Evolutionary conservation across 2,329 filamentous ascomycete genomes (phyloP), one percentile per base, ranked within the genome.

Genomic region (Hymenoscyphus infarciens): DNA sequence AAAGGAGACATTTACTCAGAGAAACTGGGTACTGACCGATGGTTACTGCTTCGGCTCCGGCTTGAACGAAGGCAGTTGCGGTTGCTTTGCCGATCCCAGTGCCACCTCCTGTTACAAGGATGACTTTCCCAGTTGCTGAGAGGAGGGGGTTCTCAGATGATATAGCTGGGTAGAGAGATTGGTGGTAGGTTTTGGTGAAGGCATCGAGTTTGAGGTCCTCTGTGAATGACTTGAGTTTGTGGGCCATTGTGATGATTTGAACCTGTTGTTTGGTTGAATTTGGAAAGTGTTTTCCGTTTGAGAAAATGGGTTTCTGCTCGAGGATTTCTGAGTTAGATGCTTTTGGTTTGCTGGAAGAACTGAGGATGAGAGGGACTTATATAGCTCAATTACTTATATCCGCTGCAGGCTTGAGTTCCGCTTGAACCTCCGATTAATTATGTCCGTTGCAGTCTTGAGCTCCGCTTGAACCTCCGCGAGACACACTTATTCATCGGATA

Each of bases 41-140:
- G 10, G 74, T 75, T 58, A 83, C 78, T 1, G 72, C 71, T 54
- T 74, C 70, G 0, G 79, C 79, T 8, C 79, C 78, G 61, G 80
- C 78, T 66, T 71, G 55, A 11, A 79, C 79, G 60, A 81, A 82
- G 65, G 67, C 70, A 25, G 58, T 70, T 7, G 78, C 78, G 5
- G 75, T 81, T 57, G 74, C 77, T 53, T 73, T 74, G 33, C 80
- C 79, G 39, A 82, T 81, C 5, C 79, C 80, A 13, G 69, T 76
- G 3, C 79, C 78, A 0, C 77, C 79, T 22, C 79, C 79, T 2
- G 80, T 82, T 15, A 80, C 66, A 3, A 80, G 3, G 11, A 80
- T 66, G 13, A 69, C 75, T 64, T 78, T 80, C 57, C 74, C 75
- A 56, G 70, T 72, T 57, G 73, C 74, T 25, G 76, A 77, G 54